Evolutionary conservation across 2,329 filamentous ascomycete genomes (phyloP), one percentile per base, ranked within the genome.

Genomic region (Talaromyces amestolkiae): DNA sequence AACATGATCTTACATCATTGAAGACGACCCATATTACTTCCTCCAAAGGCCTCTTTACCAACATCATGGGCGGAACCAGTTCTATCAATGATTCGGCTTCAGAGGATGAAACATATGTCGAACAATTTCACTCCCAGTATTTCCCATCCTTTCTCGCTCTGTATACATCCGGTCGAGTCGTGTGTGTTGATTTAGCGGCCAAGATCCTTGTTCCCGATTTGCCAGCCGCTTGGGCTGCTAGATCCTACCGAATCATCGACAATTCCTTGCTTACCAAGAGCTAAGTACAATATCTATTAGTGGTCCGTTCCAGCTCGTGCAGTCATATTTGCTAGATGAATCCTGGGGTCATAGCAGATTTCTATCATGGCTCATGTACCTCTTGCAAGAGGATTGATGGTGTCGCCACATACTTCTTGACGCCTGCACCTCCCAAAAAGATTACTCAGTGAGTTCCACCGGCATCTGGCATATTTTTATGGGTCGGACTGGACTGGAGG

Each of bases 141-240:
- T 13, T 24, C 6, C 93, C 92, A 0, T 95, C 91, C 0, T 97
- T 91, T 76, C 82, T 97, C 51, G 89, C 85, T 68, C 76, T 97
- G 64, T 93, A 97, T 74, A 85, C 86, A 31, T 90, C 97, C 70
- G 93, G 93, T 65, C 89, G 93, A 37, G 93, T 97, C 53, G 84
- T 97, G 66, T 89, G 93, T 53, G 84, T 97, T 2, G 93, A 97
- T 76, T 97, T 93, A 0, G 97, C 97, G 77, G 95, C 91, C 72
- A 97, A 97, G 80, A 96, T 92, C 0, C 85, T 97, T 19, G 93
- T 93, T 0, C 93, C 93, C 0, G 94, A 93, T 1, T 96, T n/a
- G n/a, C n/a, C n/a, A n/a, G n/a, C n/a, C n/a, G n/a, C n/a, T n/a
- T n/a, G n/a, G n/a, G n/a, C n/a, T n/a, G n/a, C n/a, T n/a, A 91